A percentile compares a stretch with the other conserved stretches of the same genome.
Evolutionary conservation across 2,329 filamentous ascomycete genomes (phyloP).

Genomic region (Myriosclerotinia curreyana): DNA sequence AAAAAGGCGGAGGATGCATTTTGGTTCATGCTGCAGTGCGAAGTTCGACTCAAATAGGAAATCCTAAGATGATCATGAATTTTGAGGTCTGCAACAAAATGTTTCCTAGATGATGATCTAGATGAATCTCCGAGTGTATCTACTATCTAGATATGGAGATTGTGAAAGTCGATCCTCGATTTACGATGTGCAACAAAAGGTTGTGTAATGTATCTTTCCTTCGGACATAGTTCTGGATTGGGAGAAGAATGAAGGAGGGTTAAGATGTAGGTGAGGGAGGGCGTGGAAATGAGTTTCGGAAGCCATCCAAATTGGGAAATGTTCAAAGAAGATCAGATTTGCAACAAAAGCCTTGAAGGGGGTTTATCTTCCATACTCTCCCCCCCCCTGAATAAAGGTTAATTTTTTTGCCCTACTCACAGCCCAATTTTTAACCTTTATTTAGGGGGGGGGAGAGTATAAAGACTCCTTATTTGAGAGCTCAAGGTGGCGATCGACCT

Average conservation of each 20-base stretch:
- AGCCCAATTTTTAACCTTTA: too few relatives aligned
- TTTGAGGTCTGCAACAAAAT: slow-evolving; percentile 1
- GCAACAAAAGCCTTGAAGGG: slow-evolving; percentile 13
- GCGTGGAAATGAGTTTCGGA: slow-evolving; percentile 8
- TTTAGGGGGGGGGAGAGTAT: too few relatives aligned
- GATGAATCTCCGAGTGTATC: neutral
- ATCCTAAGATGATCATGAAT: neutral
- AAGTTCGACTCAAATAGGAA: neutral
- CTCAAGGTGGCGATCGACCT: neutral
- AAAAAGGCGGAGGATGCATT: neutral
- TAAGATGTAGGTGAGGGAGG: too few relatives aligned
- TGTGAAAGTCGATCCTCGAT: slow-evolving; percentile 7
- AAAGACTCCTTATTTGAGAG: neutral
- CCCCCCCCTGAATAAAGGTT: too few relatives aligned
- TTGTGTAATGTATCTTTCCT: neutral
- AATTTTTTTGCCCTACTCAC: too few relatives aligned
- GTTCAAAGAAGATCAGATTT: slow-evolving; percentile 15
- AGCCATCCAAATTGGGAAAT: neutral
- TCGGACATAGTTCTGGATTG: neutral
- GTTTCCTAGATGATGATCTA: neutral
- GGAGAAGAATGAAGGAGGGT: neutral
- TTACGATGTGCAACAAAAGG: slow-evolving; percentile 6
- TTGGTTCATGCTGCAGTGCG: neutral
- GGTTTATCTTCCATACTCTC: neutral
- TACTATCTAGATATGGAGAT: slow-evolving; percentile 10